Percentiles rank a stretch among this genome's conserved stretches.
Conservation (phyloP, 371 early-diverging fungal species). For the Mucor indicus region DNA sequence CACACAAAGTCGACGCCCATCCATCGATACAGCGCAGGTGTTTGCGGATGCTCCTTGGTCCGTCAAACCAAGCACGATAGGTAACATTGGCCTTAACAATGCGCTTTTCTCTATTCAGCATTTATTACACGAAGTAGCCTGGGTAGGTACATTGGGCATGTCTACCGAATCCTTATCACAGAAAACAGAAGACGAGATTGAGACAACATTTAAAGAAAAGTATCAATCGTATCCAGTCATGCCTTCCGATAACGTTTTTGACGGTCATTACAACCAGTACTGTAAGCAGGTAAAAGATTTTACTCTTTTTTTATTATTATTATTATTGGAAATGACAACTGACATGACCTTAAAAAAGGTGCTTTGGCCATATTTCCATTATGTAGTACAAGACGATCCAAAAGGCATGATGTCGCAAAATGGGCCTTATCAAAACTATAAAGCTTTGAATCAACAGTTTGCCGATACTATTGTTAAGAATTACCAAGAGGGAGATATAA, state of each 20-base stretch:
- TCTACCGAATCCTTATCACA: constrained; percentile 67
- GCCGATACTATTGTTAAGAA: constrained; percentile 69
- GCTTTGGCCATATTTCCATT: constrained; percentile 97
- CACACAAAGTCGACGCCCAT: constrained; percentile 25
- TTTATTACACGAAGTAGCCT: constrained; percentile 55
- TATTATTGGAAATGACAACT: background rate
- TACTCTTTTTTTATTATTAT: constrained; percentile 18
- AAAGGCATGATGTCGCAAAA: constrained; percentile 56
- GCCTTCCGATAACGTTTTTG: constrained; percentile 75
- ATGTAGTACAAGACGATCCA: constrained; percentile 79
- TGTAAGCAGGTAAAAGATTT: constrained; percentile 75
- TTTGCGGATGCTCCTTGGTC: constrained; percentile 60
- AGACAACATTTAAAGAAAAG: constrained; percentile 52
- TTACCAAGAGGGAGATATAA: constrained; percentile 80
- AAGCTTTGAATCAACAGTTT: constrained; percentile 77
- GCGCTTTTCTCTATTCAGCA: constrained; percentile 70
- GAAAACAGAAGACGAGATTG: constrained; percentile 56
- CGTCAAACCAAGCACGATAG: constrained; percentile 68
- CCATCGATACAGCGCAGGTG: constrained; percentile 4
- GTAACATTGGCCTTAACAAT: constrained; percentile 91
- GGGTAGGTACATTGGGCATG: constrained; percentile 78
- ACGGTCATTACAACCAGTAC: constrained; percentile 88
- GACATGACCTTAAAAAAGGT: constrained; percentile 31
- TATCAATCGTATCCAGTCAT: constrained; percentile 82
- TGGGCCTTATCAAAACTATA: constrained; percentile 80